Evolutionary conservation across 257 asterid species (phyloP).

Genomic region (Solanum microdontum): DNA sequence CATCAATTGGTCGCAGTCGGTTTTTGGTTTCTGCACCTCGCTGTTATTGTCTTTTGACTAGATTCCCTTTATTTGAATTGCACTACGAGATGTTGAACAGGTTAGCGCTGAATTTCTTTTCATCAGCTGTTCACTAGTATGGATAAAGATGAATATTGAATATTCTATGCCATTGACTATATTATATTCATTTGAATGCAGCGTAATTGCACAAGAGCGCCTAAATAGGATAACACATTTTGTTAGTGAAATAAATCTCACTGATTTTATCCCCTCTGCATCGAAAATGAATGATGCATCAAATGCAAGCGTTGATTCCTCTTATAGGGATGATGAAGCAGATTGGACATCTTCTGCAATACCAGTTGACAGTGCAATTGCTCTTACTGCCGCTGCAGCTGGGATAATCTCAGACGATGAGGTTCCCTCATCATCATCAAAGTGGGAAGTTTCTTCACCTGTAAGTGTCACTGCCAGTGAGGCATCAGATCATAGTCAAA

Average conservation of each 20-base stretch:
- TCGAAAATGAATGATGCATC: conserved; percentile 17
- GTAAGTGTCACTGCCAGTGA: conserved; percentile 42
- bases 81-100: conserved; percentile 86
- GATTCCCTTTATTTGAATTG: conserved; percentile 84
- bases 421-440: conserved; percentile 32
- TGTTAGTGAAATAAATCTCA: conserved; percentile 45
- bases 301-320: conserved; percentile 30
- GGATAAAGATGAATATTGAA: background rate
- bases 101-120: conserved; percentile 21
- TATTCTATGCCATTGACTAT: conserved; percentile 7
- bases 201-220: conserved; percentile 88
- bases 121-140: background rate
- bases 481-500: conserved; percentile 40
- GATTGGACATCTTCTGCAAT: conserved; percentile 70
- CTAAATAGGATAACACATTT: conserved; percentile 68
- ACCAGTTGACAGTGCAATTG: conserved; percentile 48
- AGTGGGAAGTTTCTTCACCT: conserved; percentile 45
- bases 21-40: conserved; percentile 93
- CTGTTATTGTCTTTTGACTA: conserved; percentile 84
- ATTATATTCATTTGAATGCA: conserved; percentile 35
- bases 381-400: conserved; percentile 77
- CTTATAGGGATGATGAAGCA: conserved; percentile 26
- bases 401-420: conserved; percentile 63
- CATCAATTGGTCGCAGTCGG: conserved; percentile 38
- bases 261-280: conserved; percentile 31